Evolutionary conservation across 176 grass and related monocot species (phyloP).

Genomic region (Oryza rufipogon): DNA sequence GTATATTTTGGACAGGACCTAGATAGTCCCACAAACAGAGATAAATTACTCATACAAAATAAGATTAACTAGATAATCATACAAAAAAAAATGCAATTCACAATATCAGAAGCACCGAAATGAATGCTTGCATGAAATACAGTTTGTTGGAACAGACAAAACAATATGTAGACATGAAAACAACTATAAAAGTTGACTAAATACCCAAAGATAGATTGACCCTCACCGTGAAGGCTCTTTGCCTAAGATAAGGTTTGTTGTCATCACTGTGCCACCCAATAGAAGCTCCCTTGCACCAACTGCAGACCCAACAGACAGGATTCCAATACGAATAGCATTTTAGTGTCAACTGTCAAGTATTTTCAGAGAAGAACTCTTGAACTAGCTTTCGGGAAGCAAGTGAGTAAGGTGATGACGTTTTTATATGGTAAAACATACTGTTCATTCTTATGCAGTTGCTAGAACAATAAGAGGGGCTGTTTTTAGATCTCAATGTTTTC

Average conservation of each 20-base stretch:
- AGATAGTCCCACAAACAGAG: background rate
- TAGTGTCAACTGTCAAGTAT: background rate
- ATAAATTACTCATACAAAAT: background rate
- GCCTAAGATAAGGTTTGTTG: conserved; percentile 92
- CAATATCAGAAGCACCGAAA: background rate
- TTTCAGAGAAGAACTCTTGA: background rate
- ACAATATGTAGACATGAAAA: background rate
- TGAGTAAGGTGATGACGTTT: background rate
- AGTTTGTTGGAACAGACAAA: background rate
- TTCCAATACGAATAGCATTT: background rate
- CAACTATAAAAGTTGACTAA: background rate
- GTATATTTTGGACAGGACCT: background rate
- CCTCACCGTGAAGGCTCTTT: conserved; percentile 82
- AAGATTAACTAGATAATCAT: background rate
- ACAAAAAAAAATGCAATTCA: background rate
- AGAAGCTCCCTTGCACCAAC: conserved; percentile 91
- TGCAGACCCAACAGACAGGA: conserved; percentile 43
- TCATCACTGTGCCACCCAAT: conserved; percentile 96
- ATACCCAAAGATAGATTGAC: conserved; percentile 5
- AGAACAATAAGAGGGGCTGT: background rate
- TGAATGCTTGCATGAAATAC: background rate
- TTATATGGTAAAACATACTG: background rate
- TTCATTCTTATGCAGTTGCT: conserved; percentile 8
- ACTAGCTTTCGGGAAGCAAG: conserved; percentile 1
- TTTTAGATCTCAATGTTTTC: background rate